Evolutionary conservation across 768 basidiomycete genomes (phyloP).

Genomic region (Pisolithus microcarpus): DNA sequence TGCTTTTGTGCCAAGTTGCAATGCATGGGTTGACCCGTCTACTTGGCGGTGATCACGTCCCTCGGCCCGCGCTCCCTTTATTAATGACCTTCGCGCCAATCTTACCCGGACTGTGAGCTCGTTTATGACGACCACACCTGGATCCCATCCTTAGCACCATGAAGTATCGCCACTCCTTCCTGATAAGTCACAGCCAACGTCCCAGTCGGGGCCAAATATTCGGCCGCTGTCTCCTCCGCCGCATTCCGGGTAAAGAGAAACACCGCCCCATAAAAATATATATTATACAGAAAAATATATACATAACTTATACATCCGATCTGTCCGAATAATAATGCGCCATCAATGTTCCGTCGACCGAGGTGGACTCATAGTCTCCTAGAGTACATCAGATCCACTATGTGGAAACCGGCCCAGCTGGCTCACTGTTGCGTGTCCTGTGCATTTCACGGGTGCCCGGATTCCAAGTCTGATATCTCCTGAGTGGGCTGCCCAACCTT

Average conservation of each 20-base stretch:
- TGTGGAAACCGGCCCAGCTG: slow-evolving; percentile 4
- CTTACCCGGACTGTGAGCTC: background rate
- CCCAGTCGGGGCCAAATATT: too few species aligned
- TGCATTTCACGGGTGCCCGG: slow-evolving; percentile 28
- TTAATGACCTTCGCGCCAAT: slow-evolving; percentile 1
- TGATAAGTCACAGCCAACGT: too few species aligned
- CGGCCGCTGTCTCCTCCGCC: background rate
- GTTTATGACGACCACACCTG: background rate
- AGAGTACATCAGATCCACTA: background rate
- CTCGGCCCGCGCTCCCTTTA: slow-evolving; percentile 1
- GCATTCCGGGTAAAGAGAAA: background rate
- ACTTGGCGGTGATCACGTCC: background rate
- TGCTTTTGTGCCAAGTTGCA: too few species aligned
- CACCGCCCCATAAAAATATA: background rate
- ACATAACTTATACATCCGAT: background rate
- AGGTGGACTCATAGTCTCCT: background rate
- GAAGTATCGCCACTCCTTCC: too few species aligned
- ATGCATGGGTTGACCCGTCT: background rate
- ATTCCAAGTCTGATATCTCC: slow-evolving; percentile 16
- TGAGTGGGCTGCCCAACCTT: slow-evolving; percentile 27
- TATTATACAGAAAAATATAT: background rate
- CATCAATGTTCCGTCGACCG: background rate
- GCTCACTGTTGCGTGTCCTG: slow-evolving; percentile 21
- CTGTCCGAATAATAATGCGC: background rate
- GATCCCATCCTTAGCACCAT: background rate